phyloP scores from a whole-genome alignment of 176 grass and related monocot genomes.

The Musa schizocarpa region DNA sequence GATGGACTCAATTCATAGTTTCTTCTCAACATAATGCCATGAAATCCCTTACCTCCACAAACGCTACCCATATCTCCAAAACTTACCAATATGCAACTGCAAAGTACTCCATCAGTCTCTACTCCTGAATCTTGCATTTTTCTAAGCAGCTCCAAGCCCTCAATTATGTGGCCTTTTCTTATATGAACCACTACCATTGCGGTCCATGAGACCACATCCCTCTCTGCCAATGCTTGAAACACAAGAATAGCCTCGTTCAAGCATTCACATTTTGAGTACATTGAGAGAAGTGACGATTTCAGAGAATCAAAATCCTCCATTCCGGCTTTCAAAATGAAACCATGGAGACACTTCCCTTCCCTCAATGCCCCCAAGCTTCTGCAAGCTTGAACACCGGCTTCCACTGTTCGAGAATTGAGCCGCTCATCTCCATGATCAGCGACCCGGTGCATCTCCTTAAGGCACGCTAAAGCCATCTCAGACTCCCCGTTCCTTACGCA shows the following conservation, averaged over 20 bases:
- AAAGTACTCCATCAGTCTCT: conserved; percentile 52
- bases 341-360: conserved; percentile 48
- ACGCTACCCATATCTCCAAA: conserved; percentile 28
- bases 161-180: conserved; percentile 27
- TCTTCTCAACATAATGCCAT: conserved; percentile 42
- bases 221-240: conserved; percentile 45
- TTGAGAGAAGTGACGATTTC: conserved; percentile 42
- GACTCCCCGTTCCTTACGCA: conserved; percentile 45
- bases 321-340: conserved; percentile 32
- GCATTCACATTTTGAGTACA: conserved; percentile 59
- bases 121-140: conserved; percentile 35
- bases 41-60: conserved; percentile 39
- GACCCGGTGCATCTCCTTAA: conserved; percentile 37
- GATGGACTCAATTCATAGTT: conserved; percentile 31
- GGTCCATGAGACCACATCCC: conserved; percentile 72
- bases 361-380: conserved; percentile 29
- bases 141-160: conserved; percentile 29
- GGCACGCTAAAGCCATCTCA: conserved; percentile 18
- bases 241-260: conserved; percentile 32
- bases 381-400: conserved; percentile 48
- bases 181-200: conserved; percentile 48
- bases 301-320: conserved; percentile 19
- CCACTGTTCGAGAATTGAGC: conserved; percentile 54
- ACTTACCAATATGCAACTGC: conserved; percentile 46
- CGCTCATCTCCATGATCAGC: neutral